Evolutionary conservation across 331 rosid species (phyloP), one percentile per base, ranked within the genome.

Genomic region (Malus hybrid): DNA sequence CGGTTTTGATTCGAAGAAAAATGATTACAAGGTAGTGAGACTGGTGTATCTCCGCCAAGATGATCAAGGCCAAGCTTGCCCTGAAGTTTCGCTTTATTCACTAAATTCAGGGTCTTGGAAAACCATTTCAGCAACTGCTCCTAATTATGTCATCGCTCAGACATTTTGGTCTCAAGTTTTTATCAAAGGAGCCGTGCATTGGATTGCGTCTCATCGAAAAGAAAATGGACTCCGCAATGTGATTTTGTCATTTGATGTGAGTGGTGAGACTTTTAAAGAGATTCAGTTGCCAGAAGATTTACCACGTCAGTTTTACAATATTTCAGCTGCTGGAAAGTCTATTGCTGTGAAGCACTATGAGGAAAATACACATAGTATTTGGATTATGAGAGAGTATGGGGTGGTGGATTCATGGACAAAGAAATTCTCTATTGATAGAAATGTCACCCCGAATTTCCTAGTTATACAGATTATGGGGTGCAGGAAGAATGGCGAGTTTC

Each of bases 311-410:
- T 28, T 28, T 28, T 3, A 28, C 29, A 28, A 28, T 28, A 28
- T 74, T 28, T 10, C 71, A 12, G 50, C 13, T 48, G 18, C 4
- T 64, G 63, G 78, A 22, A 32, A 50, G 48, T 63, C 62, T 28
- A 48, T 74, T 46, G 32, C 63, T 11, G 70, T 74, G 31, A 31
- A 62, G 22, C 71, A 29, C 62, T 74, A 29, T 48, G 63, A 28
- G 12, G 19, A 4, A 27, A 24, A 46, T 7, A 13, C 9, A 6
- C 46, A 1, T 18, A 48, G n/a, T 63, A 7, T 63, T 3, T 74
- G 78, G 78, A 62, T 44, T 42, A 74, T 74, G 71, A 44, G 15
- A 27, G 71, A 74, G 50, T 74, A 74, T 74, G 63, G 63, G 28
- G 78, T 44, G 5, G 70, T 50, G 6, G 50, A 64, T 74, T 28